Base-by-base conservation (phyloP, 441 rosid species). In the Monsonia emarginata region DNA sequence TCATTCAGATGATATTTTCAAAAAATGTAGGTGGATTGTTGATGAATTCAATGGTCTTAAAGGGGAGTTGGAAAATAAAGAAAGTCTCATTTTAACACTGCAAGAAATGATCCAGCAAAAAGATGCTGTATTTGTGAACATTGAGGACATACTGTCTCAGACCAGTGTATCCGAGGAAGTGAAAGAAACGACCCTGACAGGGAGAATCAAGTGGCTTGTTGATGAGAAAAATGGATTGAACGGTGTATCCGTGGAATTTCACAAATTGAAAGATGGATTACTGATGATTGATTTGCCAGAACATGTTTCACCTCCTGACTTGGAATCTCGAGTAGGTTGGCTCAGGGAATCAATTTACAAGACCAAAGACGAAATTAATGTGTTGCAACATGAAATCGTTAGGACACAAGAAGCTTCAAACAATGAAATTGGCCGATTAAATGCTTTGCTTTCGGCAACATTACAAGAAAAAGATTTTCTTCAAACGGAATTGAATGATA, bases 251-350 rank as follows among this genome's bases (percentile, higher is more conserved):
- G 65, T 71, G 78, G 92, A 84, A 61, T 85, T 78, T 74, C 72
- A 70, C 65, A 87, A 77, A 72, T 73, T 87, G 80, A 84, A 83
- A 80, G 88, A 87, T 70, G 73, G 79, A 38, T 67, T 86, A 66
- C 75, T 80, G 75, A 73, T 74, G 28, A 69, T 88, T 65, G 91
- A 90, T 79, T 28, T 87, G 48, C 96, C 92, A 0, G 87, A 86
- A 74, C 82, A 81, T 65, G 68, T 73, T 50, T 76, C 85, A 24
- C 64, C 77, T 58, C 69, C 83, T 69, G 84, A 88, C 75, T 68
- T 84, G 80, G 88, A 84, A 79, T 71, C 84, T 76, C 76, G 84
- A 63, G 69, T 87, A 70, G 61, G 69, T 72, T 85, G 97, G 96
- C 85, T 93, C 62, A 83, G 72, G 76, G 90, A 87, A 48, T 86